Evolutionary conservation across 306 rosid species (phyloP), one percentile per base, ranked within the genome.

Genomic region (Dicorynia guianensis): DNA sequence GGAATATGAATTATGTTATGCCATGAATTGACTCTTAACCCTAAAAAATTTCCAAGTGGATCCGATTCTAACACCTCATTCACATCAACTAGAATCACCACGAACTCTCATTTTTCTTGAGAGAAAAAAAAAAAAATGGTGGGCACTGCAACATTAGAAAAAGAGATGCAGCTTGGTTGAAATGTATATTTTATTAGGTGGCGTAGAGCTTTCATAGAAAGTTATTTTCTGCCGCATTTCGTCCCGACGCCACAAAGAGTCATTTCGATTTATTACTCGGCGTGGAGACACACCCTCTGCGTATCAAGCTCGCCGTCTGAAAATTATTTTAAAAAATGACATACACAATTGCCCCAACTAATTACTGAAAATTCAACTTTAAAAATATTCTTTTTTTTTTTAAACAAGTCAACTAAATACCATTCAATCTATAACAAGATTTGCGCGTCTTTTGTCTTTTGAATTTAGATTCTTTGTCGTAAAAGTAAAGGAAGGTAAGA

Each of bases 1-100:
- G 62, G 74, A 49, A 57, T 59, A 76, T 75, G 81, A 72, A 76
- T 84, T 20, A 71, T 79, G 76, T 65, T 20, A 71, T 79, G 76
- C 65, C 38, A 40, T 18, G 8, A 46, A 67, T 76, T 76, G 84
- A 66, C 81, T 40, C 52, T 17, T 25, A 72, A 50, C 35, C 79
- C 57, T 53, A 58, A 19, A 66, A 18, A 5, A 14, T 0, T 57
- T 56, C 75, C 68, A 76, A 76, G 70, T 76, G 84, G 81, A 76
- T 60, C 40, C 1, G 13, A 60, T 76, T 69, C 54, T 36, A 68
- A 61, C 77, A 53, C 76, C 53, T 36, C 38, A 76, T 79, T 49
- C 76, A 76, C 63, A 52, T 66, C 56, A 65, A 76, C 11, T 67
- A 70, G 79, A 62, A 74, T 78, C 72, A 58, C 1, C 30, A 25